Evolutionary conservation across 441 rosid species (phyloP).

Genomic region (Populus hybrid): DNA sequence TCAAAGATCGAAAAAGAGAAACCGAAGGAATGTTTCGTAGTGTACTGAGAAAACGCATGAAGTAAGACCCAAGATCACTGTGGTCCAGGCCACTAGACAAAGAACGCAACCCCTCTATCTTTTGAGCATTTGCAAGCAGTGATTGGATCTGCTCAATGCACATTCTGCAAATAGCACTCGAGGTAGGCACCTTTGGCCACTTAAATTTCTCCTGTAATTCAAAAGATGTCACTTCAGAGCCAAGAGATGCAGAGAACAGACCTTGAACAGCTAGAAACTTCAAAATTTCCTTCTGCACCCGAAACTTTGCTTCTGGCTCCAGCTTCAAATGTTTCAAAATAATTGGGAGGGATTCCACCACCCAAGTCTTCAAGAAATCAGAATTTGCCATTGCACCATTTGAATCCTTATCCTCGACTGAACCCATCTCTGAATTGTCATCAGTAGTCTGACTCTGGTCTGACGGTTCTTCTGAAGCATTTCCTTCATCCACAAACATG

Average conservation of each 20-base stretch:
- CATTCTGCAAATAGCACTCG: conserved; percentile 68
- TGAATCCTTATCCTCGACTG: conserved; percentile 76
- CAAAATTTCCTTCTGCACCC: conserved; percentile 77
- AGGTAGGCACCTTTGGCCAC: conserved; percentile 86
- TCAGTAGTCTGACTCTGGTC: conserved; percentile 99
- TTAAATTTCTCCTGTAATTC: conserved; percentile 93
- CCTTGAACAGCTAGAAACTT: conserved; percentile 97
- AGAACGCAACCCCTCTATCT: conserved; percentile 50
- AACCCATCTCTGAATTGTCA: conserved; percentile 91
- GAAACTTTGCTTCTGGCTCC: conserved; percentile 64
- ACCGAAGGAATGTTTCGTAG: conserved; percentile 91
- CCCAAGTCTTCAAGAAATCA: conserved; percentile 82
- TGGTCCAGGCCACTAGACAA: conserved; percentile 48
- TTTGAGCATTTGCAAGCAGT: conserved; percentile 72
- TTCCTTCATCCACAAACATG: conserved; percentile 83
- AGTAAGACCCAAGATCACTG: conserved; percentile 75
- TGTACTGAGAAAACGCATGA: conserved; percentile 79
- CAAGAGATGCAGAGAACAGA: conserved; percentile 86
- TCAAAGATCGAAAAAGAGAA: conserved; percentile 74
- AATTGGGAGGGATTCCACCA: conserved; percentile 80
- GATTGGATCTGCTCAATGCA: conserved; percentile 92
- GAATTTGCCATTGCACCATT: conserved; percentile 46
- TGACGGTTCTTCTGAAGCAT: conserved; percentile 76
- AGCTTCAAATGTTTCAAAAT: conserved; percentile 69
- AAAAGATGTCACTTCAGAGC: conserved; percentile 93